Base-by-base conservation (phyloP, 805 yeast genomes). In the Teunomyces kruisii region DNA sequence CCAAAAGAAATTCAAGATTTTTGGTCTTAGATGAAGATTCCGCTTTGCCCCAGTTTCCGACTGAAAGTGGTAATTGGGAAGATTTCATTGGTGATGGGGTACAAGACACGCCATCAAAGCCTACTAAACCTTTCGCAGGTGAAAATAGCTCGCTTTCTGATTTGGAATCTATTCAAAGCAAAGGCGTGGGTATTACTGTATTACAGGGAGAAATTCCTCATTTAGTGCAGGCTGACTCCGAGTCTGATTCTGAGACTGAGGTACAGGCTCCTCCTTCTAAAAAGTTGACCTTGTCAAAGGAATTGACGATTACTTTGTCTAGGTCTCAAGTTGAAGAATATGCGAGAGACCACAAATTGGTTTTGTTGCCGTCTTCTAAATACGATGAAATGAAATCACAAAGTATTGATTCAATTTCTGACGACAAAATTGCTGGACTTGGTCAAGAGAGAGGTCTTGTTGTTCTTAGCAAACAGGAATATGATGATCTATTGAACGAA, bases 41-140 rank as follows among this genome's bases (percentile, higher is more conserved):
- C 14, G 57, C 51, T 4, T 63, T 54, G 7, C 51, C 54, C 14
- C 55, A 41, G 10, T 50, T 50, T 31, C 53, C 54, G 5, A 44
- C 45, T 27, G 60, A 57, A 8, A 51, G 53, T 14, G 63, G 59
- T 3, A 56, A 56, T 22, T 71, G 77, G 77, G 75, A 70, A 45
- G 70, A 70, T 42, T 71, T 65, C 48, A 58, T 69, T 39, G 69
- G 64, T 13, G 59, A 58, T 12, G 59, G 60, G 28, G 51, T 56
- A 14, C 51, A 52, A 13, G 44, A 45, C 8, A 50, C 57, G 38
- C 62, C 67, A 4, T 50, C 60, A 1, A 61, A 57, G 33, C 50
- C 57, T 5, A 49, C 61, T 6, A 54, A 58, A 14, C 39, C 47
- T 3, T 43, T 48, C 15, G 45, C 45, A 12, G 56, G 55, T 19